Base-by-base conservation (phyloP, 2,329 filamentous ascomycete genomes). In the Alternaria burnsii region DNA sequence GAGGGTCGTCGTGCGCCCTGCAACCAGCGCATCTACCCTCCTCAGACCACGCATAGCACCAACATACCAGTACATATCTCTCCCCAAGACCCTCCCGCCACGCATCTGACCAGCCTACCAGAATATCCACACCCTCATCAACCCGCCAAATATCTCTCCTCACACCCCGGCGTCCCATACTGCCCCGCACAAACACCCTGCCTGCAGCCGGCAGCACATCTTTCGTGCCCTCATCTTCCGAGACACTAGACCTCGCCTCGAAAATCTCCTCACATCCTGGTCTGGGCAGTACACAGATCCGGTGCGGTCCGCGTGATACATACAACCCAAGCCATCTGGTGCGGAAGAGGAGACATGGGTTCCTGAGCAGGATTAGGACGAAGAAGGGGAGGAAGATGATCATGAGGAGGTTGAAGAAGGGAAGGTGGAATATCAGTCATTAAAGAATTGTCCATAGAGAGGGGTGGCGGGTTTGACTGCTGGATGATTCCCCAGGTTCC, bases 301-400 rank as follows among this genome's bases (percentile, higher is more conserved):
- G 82, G 41, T 80, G 79, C 66, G 81, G 79, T 3, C 83, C 82
- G 28, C 81, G 87, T 64, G 78, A 84, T 58, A 89, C 87, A 30
- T 89, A 82, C 70, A 85, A 86, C 56, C 86, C 87, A 10, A 87
- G 84, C 52, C 85, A 88, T 63, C 72, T 83, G 44, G 85, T 88
- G 42, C 81, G 88, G 73, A 89, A 89, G 79, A 81, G 87, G 63
- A 81, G 87, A 68, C 85, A 87, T 77, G 87, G 87, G 3, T 89
- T 88, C 70, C 71, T 89, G 61, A 78, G 83, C 10, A 76, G 87
- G 68, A 65, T 87, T 62, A 80, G 80, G 70, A 82, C 81, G 22
- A 81, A 83, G 70, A 84, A 82, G 52, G 87, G 87, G 24, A 78
- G 84, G 70, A 82, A 82, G 74, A 79, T 84, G 50, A 66, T 89